phyloP scores from a whole-genome alignment of 192 early-diverging fungal genomes.

The Paraglomus brasilianum region DNA sequence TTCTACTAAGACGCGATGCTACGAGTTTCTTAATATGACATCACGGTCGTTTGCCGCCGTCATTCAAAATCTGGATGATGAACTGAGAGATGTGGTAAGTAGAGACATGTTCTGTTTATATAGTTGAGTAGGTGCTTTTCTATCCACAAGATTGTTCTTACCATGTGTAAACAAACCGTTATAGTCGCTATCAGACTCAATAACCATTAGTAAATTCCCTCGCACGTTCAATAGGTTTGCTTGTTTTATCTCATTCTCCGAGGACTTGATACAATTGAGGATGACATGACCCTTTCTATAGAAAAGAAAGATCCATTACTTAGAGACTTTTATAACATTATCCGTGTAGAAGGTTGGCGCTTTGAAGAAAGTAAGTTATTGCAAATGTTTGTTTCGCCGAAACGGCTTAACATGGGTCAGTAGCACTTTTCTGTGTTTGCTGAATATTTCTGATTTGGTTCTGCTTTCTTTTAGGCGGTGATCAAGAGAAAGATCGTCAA shows the following conservation, averaged over 20 bases:
- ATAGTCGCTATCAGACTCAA: background rate
- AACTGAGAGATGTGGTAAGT: conserved; percentile 70
- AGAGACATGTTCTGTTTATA: background rate
- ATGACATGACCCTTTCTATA: conserved; percentile 91
- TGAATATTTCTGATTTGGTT: too few species aligned
- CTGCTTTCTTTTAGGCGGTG: conserved; percentile 55
- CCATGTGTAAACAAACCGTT: background rate
- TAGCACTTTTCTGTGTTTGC: too few species aligned
- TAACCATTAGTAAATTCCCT: conserved; percentile 45
- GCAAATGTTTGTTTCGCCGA: background rate
- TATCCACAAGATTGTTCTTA: background rate
- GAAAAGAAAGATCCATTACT: conserved; percentile 76
- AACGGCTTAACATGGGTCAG: background rate
- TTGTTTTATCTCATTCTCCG: conserved; percentile 95
- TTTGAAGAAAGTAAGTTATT: conserved; percentile 66
- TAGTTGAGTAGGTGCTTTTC: background rate
- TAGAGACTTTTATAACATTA: conserved; percentile 75
- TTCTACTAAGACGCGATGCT: conserved; percentile 68
- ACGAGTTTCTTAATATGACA: conserved; percentile 89
- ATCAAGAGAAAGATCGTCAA: conserved; percentile 91
- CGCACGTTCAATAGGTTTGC: conserved; percentile 65
- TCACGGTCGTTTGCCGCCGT: conserved; percentile 96
- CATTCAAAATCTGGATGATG: conserved; percentile 83
- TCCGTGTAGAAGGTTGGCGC: conserved; percentile 77
- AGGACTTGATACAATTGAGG: conserved; percentile 97